phyloP scores from a whole-genome alignment of 148 eudicot genomes.

The Limonium bicolor region DNA sequence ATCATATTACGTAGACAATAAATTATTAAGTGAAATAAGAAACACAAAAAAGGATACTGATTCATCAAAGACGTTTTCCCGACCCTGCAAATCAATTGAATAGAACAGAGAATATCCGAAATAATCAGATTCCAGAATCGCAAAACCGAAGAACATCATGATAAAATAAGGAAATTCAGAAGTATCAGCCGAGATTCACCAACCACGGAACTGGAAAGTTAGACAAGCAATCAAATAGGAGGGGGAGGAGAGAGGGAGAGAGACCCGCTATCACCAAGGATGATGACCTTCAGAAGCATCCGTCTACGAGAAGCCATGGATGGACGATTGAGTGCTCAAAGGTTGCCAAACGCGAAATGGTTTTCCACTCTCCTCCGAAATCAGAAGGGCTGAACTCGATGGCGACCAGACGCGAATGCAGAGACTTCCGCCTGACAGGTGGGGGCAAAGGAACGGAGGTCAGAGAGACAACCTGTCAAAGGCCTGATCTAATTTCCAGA shows the following conservation, averaged over 20 bases:
- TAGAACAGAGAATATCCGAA: not conserved
- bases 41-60: constrained; percentile 33
- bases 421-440: too few species aligned
- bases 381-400: too few species aligned
- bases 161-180: not conserved
- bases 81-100: constrained; percentile 23
- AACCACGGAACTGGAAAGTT: not conserved
- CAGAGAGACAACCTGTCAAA: too few species aligned
- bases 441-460: too few species aligned
- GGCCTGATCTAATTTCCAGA: too few species aligned
- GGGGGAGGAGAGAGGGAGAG: not conserved
- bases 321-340: too few species aligned
- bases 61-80: constrained; percentile 89
- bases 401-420: too few species aligned
- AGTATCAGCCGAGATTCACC: not conserved
- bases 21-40: not conserved
- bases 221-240: not conserved
- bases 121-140: not conserved
- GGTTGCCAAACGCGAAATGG: too few species aligned
- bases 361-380: too few species aligned
- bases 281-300: constrained; percentile 66
- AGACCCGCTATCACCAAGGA: constrained; percentile 80
- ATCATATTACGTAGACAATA: not conserved
- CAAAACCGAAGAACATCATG: too few species aligned
- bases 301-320: constrained; percentile 51